Evolutionary conservation across 106 monocot species (phyloP), one percentile per base, ranked within the genome.

Genomic region (Triglochin maritima): DNA sequence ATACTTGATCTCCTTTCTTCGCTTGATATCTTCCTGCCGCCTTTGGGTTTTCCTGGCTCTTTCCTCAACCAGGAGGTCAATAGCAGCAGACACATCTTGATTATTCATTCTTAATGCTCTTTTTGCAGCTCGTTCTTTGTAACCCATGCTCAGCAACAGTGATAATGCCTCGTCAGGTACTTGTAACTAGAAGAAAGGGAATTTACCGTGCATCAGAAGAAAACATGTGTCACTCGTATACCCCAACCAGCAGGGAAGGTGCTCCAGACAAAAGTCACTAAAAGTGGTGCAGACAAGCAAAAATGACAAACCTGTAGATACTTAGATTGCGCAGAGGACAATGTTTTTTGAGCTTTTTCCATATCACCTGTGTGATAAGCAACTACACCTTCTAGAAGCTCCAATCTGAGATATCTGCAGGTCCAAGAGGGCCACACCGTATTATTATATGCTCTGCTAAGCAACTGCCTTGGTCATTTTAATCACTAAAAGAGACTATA

Each of bases 371-470:
- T 84, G 46, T 98, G 86, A 77, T 84, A 98, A 63, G 91, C 88
- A 50, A 86, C 98, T 46, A 92, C 88, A 54, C 98, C 98, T 88
- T 98, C 98, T 63, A 98, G 63, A 53, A 98, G 86, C 67, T 98
- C 88, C 57, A 98, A 75, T 58, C 91, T 86, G 66, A 96, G 46
- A 50, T 90, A 96, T 70, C 95, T 96, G 78, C 69, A 63, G 29
- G 10, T 52, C 41, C 41, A 17, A 60, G 56, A 11, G 62, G 46
- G 9, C 46, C 62, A 50, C 16, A 29, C 41, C 11, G 13, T 9
- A 62, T 62, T 45, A 62, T 62, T 62, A 46, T 46, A 44, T 62
- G 3, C 11, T 10, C 29, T 29, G 1, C 29, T 29, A 29, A 29
- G 29, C 29, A 1, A 29, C 29, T 29, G 29, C 29, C 29, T 29